Evolutionary conservation across 768 basidiomycete genomes (phyloP), one percentile per base, ranked within the genome.

Genomic region (Tubosaeta sp.): DNA sequence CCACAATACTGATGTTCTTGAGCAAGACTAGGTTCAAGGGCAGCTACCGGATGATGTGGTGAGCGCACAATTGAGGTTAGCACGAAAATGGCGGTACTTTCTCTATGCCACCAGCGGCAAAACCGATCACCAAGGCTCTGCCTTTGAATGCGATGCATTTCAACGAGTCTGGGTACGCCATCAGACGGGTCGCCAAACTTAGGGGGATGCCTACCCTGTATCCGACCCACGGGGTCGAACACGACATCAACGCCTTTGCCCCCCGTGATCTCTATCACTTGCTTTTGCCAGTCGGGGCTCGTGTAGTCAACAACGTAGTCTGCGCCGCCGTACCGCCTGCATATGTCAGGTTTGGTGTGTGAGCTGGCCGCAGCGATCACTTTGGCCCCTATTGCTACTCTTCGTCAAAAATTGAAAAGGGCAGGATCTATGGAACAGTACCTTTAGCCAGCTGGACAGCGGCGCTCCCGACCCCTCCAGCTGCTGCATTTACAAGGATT

Each of bases 111-210:
- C 70, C 70, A 0, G 59, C 58, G 8, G 52, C 62, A 49, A 60
- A 98, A 6, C 95, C 97, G 47, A 99, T 85, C n/a, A 98, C 88
- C 11, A 99, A 62, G 1, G 88, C 85, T 13, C 95, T 81, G 1
- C 95, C 93, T 66, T 95, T 94, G 85, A 95, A 97, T 1, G 88
- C 89, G 51, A 94, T 90, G 66, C 93, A 95, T 66, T 95, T 98
- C 51, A 97, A 65, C 43, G 80, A 86, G 66, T 91, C 93, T 90
- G 42, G 12, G 50, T 44, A 45, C 32, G 16, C 27, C 2, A 38
- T 50, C 34, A 54, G 29, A 31, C n/a, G 1, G 34, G 11, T 48
- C 22, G 47, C 19, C 4, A 35, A 35, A 46, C 11, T 9, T 31
- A 26, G 25, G n/a, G 2, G 1, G 10, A 17, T 14, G 60, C 70